Base-by-base conservation (phyloP, 345 rosid genomes). In the Gossypium anomalum region DNA sequence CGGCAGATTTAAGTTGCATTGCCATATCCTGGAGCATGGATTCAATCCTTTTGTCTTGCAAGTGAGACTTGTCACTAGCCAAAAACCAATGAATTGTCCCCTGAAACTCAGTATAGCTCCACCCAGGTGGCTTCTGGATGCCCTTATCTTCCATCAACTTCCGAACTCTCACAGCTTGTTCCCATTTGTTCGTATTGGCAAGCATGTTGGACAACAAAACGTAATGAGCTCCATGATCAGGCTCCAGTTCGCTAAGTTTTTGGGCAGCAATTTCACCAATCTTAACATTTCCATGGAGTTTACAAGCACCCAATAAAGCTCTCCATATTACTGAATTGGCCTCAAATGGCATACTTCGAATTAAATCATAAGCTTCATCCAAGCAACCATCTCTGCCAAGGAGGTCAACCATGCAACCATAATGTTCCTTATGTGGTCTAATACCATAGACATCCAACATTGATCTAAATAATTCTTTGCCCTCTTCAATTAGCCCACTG, bases 331-430 rank as follows among this genome's bases (percentile, higher is more conserved):
- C 76, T 5, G 89, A 80, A 70, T 88, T 87, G 20, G 95, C 87
- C 57, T 65, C 77, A 25, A 83, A 8, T 19, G 89, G 92, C 92
- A 90, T 87, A 2, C 45, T 72, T 71, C 70, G 77, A 19, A 88
- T 78, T 44, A 88, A 44, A 57, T 80, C 74, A 48, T 77, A 67
- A 73, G 92, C 95, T 76, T 90, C 91, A 34, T 88, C 80, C 41
- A 88, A 58, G 59, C 79, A 74, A 71, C 87, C 86, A 51, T 82
- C 82, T 53, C 92, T 86, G n/a, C 90, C 89, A 44, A 90, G 89
- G 64, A 90, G 86, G 76, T 88, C 91, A 45, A 86, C 83, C 80
- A 90, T 78, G 70, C 94, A 87, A 38, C 91, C 84, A 72, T 85
- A 90, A 75, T 87, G 95, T 74, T 86, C 90, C 68, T 80, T 71